phyloP scores from a whole-genome alignment of 257 asterid genomes.

The Galeopsis tetrahit region DNA sequence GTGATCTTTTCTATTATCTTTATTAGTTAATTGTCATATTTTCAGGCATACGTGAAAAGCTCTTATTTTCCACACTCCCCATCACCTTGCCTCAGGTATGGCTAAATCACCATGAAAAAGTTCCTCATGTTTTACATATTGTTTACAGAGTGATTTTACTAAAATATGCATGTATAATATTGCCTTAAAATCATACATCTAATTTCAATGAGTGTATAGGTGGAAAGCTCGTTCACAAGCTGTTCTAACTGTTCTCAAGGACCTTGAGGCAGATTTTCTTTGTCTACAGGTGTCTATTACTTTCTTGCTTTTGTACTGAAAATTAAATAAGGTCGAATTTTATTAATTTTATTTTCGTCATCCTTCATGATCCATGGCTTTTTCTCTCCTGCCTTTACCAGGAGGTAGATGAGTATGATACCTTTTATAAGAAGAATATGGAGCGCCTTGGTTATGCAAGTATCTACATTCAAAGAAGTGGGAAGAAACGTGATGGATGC shows the following conservation, averaged over 20 bases:
- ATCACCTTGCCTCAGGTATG: conserved; percentile 77
- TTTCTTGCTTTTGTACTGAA: conserved; percentile 19
- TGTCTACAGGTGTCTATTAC: conserved; percentile 74
- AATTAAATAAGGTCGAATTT: background rate
- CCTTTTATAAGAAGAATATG: conserved; percentile 77
- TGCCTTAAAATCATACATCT: conserved; percentile 1
- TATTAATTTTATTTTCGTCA: background rate
- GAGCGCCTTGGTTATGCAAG: conserved; percentile 85
- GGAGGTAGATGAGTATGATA: conserved; percentile 93
- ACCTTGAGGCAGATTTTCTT: conserved; percentile 76
- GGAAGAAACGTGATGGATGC: conserved; percentile 93
- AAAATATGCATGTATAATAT: background rate
- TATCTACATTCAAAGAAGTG: conserved; percentile 76
- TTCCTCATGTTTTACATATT: background rate
- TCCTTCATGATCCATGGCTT: conserved; percentile 14
- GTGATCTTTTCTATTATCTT: background rate
- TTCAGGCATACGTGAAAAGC: conserved; percentile 84
- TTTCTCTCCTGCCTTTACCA: conserved; percentile 31
- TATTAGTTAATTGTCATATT: conserved; percentile 24
- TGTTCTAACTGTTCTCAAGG: conserved; percentile 64
- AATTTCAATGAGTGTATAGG: conserved; percentile 44
- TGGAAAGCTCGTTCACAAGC: conserved; percentile 96
- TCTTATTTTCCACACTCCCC: conserved; percentile 83
- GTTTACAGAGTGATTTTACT: background rate
- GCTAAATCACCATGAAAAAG: conserved; percentile 7